A percentile compares a stretch with the other conserved stretches of the same genome.
Conservation (phyloP, 192 early-diverging fungal genomes). For the Chytriomyces confervae region DNA sequence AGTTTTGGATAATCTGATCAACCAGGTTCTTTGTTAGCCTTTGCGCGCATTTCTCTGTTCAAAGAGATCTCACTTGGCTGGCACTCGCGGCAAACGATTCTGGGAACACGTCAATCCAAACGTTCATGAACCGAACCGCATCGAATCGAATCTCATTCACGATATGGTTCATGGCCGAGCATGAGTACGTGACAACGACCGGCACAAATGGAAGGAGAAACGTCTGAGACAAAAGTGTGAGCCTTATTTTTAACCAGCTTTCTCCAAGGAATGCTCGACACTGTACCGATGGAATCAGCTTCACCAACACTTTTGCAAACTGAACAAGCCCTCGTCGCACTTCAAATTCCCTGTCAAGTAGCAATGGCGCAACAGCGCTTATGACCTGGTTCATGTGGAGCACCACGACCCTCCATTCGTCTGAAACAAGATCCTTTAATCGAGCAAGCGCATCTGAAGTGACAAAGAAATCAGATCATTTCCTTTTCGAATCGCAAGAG, state of each 20-base stretch:
- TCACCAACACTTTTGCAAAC: slow-evolving; percentile 24
- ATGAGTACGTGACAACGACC: slow-evolving; percentile 20
- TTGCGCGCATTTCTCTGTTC: neutral
- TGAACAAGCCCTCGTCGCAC: slow-evolving; percentile 15
- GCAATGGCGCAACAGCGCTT: neutral
- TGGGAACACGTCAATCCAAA: slow-evolving; percentile 18
- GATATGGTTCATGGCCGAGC: slow-evolving; percentile 31
- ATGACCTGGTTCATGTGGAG: slow-evolving; percentile 20
- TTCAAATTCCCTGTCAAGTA: slow-evolving; percentile 23
- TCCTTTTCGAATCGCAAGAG: neutral
- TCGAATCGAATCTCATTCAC: slow-evolving; percentile 26
- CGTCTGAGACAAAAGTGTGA: neutral
- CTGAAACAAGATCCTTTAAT: slow-evolving; percentile 10
- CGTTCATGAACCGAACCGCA: slow-evolving; percentile 20
- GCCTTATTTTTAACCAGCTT: neutral
- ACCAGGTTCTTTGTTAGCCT: neutral
- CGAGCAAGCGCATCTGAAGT: slow-evolving; percentile 13
- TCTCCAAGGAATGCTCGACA: neutral
- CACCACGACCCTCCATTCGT: neutral
- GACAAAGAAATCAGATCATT: neutral
- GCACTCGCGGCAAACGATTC: neutral
- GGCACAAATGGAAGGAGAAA: slow-evolving; percentile 10
- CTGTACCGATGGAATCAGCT: neutral
- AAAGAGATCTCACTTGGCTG: neutral
- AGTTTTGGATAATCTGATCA: slow-evolving; percentile 19